phyloP scores from a whole-genome alignment of 2,329 filamentous ascomycete species.

The Zasmidium citrigriseum region DNA sequence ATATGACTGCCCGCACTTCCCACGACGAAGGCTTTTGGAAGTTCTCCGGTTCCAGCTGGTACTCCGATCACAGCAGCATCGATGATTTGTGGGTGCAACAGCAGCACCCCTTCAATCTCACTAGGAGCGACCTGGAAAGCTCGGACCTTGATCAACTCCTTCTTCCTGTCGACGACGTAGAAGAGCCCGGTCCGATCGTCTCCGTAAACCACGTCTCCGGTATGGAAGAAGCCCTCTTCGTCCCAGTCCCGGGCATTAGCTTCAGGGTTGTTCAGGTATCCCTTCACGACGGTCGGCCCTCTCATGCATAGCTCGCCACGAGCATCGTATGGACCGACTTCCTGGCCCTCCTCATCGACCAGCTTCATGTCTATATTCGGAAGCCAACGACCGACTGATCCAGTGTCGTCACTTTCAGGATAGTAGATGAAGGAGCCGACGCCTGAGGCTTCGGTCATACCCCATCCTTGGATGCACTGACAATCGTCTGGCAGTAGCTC shows the following conservation, averaged over 20 bases:
- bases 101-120: slow-evolving; percentile 51
- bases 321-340: slow-evolving; percentile 8
- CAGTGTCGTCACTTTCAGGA: slow-evolving; percentile 45
- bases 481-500: slow-evolving; percentile 40
- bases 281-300: slow-evolving; percentile 53
- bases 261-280: slow-evolving; percentile 53
- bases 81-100: slow-evolving; percentile 48
- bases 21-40: slow-evolving; percentile 33
- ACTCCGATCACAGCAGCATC: slow-evolving; percentile 53
- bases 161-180: slow-evolving; percentile 59
- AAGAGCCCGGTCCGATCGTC: slow-evolving; percentile 79
- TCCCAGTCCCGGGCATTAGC: slow-evolving; percentile 54
- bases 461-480: slow-evolving; percentile 49
- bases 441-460: slow-evolving; percentile 42
- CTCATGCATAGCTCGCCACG: slow-evolving; percentile 55
- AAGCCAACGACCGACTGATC: slow-evolving; percentile 42
- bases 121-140: slow-evolving; percentile 55
- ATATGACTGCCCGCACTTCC: slow-evolving; percentile 42
- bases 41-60: slow-evolving; percentile 48
- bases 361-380: slow-evolving; percentile 48
- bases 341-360: slow-evolving; percentile 42
- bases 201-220: slow-evolving; percentile 63
- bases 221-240: slow-evolving; percentile 45
- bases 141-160: slow-evolving; percentile 57
- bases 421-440: slow-evolving; percentile 33